A percentile compares a stretch with the other conserved stretches of the same genome.
phyloP scores from a whole-genome alignment of 805 yeast species.

The Pichia cabralensis region DNA sequence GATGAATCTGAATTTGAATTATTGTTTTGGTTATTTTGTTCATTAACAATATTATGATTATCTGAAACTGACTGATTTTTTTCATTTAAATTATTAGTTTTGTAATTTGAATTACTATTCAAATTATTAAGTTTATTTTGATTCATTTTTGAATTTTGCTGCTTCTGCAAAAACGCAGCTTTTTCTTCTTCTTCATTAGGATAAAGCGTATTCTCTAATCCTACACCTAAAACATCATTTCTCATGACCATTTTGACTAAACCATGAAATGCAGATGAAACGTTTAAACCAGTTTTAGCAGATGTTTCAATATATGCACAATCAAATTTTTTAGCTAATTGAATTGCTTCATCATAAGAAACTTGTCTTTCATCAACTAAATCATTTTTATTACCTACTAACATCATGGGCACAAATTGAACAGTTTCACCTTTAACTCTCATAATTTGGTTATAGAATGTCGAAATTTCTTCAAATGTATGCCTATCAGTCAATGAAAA shows the following conservation, averaged over 20 bases:
- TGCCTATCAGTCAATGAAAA: conserved; percentile 80
- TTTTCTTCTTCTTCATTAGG: conserved; percentile 19
- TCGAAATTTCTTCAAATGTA: conserved; percentile 75
- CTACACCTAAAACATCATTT: conserved; percentile 17
- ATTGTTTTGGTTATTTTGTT: not conserved
- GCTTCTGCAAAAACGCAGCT: conserved; percentile 10
- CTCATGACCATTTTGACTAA: conserved; percentile 27
- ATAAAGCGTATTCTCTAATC: conserved; percentile 19
- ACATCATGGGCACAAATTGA: conserved; percentile 62
- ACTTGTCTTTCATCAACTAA: conserved; percentile 56
- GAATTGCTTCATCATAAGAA: conserved; percentile 45
- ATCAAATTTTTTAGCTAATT: conserved; percentile 54
- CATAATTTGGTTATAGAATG: conserved; percentile 46
- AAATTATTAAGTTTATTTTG: not conserved
- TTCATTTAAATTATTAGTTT: not conserved
- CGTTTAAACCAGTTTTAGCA: conserved; percentile 86
- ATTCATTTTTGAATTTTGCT: conserved; percentile 1
- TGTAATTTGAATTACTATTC: not conserved
- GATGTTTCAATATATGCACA: conserved; percentile 84
- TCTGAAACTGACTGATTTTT: not conserved
- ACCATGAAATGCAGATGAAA: conserved; percentile 31
- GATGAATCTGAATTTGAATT: conserved; percentile 1
- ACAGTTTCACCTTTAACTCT: conserved; percentile 38
- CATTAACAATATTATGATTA: not conserved
- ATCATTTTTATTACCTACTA: conserved; percentile 73